Evolutionary conservation across 1,284 basidiomycete genomes (phyloP).

Genomic region (Austroboletus novae-zelandiae): DNA sequence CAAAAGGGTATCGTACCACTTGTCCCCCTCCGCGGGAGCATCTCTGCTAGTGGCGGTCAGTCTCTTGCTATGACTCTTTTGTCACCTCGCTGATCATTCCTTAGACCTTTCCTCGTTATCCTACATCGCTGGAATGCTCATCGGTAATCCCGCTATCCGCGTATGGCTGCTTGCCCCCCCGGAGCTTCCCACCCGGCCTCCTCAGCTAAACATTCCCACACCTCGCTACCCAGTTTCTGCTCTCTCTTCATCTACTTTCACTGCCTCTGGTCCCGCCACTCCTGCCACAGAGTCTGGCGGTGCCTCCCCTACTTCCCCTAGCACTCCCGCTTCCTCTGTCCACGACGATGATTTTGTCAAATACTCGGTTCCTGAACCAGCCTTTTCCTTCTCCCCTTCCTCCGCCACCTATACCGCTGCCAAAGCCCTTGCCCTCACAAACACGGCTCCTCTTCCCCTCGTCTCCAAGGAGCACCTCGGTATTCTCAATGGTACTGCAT

Average conservation of each 20-base stretch:
- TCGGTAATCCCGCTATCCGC: constrained; percentile 77
- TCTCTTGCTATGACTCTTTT: neutral
- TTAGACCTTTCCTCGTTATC: constrained; percentile 80
- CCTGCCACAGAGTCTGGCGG: constrained; percentile 16
- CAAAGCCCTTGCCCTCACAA: constrained; percentile 66
- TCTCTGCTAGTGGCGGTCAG: constrained; percentile 79
- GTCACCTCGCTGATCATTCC: neutral
- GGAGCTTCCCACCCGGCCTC: neutral
- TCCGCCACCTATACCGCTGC: constrained; percentile 43
- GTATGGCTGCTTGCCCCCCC: constrained; percentile 42
- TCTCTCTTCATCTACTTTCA: constrained; percentile 1
- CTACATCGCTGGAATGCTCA: constrained; percentile 79
- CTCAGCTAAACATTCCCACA: constrained; percentile 4
- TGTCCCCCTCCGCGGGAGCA: constrained; percentile 81
- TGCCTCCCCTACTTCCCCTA: constrained; percentile 22
- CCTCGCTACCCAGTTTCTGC: constrained; percentile 14
- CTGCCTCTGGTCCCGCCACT: constrained; percentile 18
- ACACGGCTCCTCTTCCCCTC: constrained; percentile 67
- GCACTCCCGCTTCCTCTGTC: constrained; percentile 31
- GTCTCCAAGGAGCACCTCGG: constrained; percentile 83
- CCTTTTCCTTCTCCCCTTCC: constrained; percentile 1
- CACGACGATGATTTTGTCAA: constrained; percentile 24
- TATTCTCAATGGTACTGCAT: constrained; percentile 82
- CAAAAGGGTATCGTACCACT: constrained; percentile 74
- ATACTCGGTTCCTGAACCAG: neutral